Percentiles rank a stretch among this genome's conserved stretches.
phyloP scores from a whole-genome alignment of 352 stramenopile species.

The Globisporangium mamillatum region DNA sequence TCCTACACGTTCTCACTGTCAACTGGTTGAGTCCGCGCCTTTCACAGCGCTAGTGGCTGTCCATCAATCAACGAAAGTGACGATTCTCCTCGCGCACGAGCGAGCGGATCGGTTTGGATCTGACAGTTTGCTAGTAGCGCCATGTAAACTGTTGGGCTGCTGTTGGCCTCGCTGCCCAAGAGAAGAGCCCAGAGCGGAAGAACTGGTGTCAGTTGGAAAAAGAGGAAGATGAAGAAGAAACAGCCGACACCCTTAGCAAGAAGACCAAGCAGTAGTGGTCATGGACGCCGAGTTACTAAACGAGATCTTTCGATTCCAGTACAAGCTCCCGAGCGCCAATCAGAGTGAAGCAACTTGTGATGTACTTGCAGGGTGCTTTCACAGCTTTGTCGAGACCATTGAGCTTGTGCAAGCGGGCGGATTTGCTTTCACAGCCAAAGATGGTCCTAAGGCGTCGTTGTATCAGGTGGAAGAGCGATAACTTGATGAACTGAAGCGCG shows the following conservation, averaged over 20 bases:
- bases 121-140: neutral
- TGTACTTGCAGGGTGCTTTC: neutral
- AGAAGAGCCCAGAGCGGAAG: neutral
- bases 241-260: neutral
- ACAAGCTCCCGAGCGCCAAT: neutral
- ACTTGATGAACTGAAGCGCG: constrained; percentile 13
- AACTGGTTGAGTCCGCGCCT: neutral
- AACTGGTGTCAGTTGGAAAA: neutral
- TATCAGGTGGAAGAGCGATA: constrained; percentile 21
- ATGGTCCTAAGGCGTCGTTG: constrained; percentile 5
- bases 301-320: neutral
- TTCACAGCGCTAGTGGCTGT: neutral
- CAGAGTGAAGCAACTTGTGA: neutral
- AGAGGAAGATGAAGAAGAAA: neutral
- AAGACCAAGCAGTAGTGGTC: neutral
- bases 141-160: neutral
- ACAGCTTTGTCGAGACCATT: neutral
- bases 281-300: neutral
- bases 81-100: neutral
- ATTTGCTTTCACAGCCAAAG: constrained; percentile 18
- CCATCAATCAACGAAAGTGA: constrained; percentile 56
- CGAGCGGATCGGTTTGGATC: neutral
- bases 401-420: neutral
- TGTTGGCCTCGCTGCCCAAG: neutral
- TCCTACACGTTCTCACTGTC: neutral